Evolutionary conservation across 2,329 filamentous ascomycete species (phyloP).

Genomic region (Arthroderma sp.): DNA sequence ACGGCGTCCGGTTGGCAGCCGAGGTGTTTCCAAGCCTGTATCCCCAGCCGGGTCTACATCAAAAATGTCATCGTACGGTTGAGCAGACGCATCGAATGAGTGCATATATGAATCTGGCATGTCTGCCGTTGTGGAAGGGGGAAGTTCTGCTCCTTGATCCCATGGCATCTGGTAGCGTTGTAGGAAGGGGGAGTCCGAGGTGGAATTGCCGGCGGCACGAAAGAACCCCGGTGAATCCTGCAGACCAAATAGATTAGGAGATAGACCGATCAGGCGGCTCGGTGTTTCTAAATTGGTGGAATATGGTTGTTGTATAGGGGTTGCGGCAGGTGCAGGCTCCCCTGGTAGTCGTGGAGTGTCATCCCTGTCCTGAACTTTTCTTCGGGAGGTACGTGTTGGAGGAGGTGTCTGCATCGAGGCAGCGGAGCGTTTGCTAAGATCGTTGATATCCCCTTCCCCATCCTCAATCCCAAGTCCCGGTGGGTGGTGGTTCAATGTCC

Average conservation of each 20-base stretch:
- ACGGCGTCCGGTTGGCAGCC: background rate
- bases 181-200: slow-evolving; percentile 43
- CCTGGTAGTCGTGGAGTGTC: slow-evolving; percentile 13
- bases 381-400: slow-evolving; percentile 44
- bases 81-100: slow-evolving; percentile 13
- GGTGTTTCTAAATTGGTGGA: slow-evolving; percentile 30
- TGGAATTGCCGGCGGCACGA: slow-evolving; percentile 38
- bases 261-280: slow-evolving; percentile 31
- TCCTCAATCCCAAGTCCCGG: slow-evolving; percentile 13
- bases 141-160: slow-evolving; percentile 28
- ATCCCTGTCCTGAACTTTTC: slow-evolving; percentile 26
- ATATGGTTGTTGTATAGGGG: slow-evolving; percentile 5
- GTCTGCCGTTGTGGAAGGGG: slow-evolving; percentile 9
- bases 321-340: slow-evolving; percentile 3
- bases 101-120: slow-evolving; percentile 12
- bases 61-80: slow-evolving; percentile 12
- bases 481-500: too few relatives aligned
- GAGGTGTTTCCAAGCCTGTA: slow-evolving; percentile 1
- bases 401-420: slow-evolving; percentile 48
- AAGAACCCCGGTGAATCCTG: slow-evolving; percentile 47
- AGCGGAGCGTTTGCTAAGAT: slow-evolving; percentile 27
- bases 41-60: slow-evolving; percentile 1
- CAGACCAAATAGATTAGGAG: slow-evolving; percentile 38
- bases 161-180: slow-evolving; percentile 41
- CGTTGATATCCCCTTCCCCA: slow-evolving; percentile 21